Evolutionary conservation across 352 stramenopile species (phyloP).

Genomic region (Globisporangium camurandrum): DNA sequence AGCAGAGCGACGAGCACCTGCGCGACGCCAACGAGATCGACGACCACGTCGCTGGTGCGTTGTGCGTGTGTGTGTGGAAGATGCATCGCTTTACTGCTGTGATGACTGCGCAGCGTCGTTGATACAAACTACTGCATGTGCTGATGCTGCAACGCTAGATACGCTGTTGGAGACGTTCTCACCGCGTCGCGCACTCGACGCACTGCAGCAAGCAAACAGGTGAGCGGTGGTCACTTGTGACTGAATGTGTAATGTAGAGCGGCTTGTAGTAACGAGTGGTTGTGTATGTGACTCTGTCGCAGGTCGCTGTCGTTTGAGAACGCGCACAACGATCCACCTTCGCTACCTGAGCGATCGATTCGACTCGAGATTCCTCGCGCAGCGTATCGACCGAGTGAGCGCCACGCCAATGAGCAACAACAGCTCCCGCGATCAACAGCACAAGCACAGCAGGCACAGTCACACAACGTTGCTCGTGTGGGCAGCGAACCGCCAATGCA

Average conservation of each 20-base stretch:
- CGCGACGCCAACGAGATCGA: slow-evolving; percentile 23
- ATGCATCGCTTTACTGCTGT: too few relatives aligned
- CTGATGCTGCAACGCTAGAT: too few relatives aligned
- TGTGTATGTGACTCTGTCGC: neutral
- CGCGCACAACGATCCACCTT: neutral
- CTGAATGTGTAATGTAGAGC: neutral
- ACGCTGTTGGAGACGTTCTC: slow-evolving; percentile 61
- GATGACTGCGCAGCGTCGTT: too few relatives aligned
- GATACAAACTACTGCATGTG: too few relatives aligned
- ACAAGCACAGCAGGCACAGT: too few relatives aligned
- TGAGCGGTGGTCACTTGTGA: slow-evolving; percentile 9
- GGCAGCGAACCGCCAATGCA: too few relatives aligned
- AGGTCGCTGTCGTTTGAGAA: slow-evolving; percentile 8
- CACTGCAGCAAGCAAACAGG: slow-evolving; percentile 37
- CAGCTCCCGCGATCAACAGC: neutral
- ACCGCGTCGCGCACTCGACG: slow-evolving; percentile 28
- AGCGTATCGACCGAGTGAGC: neutral
- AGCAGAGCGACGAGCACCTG: slow-evolving; percentile 38
- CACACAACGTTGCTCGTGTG: too few relatives aligned
- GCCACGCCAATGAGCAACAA: neutral
- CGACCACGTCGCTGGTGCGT: slow-evolving; percentile 33
- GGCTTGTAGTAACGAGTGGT: too few relatives aligned
- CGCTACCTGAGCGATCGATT: slow-evolving; percentile 1
- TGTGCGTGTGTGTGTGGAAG: too few relatives aligned
- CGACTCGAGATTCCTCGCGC: slow-evolving; percentile 3